Conservation (phyloP, 106 monocot genomes). For the Allium fistulosum region DNA sequence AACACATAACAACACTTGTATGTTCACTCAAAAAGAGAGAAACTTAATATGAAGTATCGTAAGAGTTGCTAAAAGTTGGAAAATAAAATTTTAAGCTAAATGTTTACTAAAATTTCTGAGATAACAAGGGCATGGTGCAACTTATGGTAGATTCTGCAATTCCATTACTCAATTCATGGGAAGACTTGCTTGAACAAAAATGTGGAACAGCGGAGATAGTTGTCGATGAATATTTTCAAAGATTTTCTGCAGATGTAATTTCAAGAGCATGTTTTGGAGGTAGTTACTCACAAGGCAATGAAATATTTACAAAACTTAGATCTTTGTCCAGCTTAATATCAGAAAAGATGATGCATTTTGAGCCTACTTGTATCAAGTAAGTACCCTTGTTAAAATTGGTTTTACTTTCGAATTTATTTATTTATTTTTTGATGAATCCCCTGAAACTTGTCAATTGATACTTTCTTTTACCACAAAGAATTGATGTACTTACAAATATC, state of each 20-base stretch:
- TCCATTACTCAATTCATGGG: slow-evolving; percentile 46
- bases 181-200: slow-evolving; percentile 14
- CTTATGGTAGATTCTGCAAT: slow-evolving; percentile 40
- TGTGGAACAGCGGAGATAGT: slow-evolving; percentile 30
- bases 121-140: slow-evolving; percentile 52
- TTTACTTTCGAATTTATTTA: too few relatives aligned
- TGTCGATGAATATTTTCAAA: slow-evolving; percentile 47
- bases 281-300: slow-evolving; percentile 46
- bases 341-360: slow-evolving; percentile 17
- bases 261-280: slow-evolving; percentile 71
- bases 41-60: too few relatives aligned
- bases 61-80: too few relatives aligned
- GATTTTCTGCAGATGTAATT: slow-evolving; percentile 64
- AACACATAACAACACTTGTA: too few relatives aligned
- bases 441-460: too few relatives aligned
- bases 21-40: too few relatives aligned
- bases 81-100: neutral
- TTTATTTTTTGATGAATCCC: too few relatives aligned
- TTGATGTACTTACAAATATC: too few relatives aligned
- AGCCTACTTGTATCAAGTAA: slow-evolving; percentile 33
- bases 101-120: neutral
- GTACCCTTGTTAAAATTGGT: neutral
- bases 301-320: slow-evolving; percentile 51
- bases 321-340: slow-evolving; percentile 25
- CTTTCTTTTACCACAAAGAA: too few relatives aligned